These are phyloP conservation scores for Boletus vinaceobasis DNA, from an alignment of 768 basidiomycete genomes.

Conservation along the genomic window DNA sequence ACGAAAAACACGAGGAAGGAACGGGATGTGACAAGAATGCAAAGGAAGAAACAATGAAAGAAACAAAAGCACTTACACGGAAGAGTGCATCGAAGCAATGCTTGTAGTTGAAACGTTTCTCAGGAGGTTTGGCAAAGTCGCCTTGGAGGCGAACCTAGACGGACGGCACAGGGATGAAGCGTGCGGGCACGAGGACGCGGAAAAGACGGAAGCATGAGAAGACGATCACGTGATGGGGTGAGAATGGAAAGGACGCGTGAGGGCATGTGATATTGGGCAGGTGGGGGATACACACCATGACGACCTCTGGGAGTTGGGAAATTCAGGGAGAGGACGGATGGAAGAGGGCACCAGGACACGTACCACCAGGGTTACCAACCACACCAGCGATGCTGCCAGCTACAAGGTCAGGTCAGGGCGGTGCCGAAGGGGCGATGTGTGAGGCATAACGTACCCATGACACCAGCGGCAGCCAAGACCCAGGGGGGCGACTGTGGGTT, in stretches of 20 bases:
- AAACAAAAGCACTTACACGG: conserved; percentile 51
- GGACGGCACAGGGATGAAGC: neutral
- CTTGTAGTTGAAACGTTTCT: conserved; percentile 88
- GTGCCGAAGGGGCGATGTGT: neutral
- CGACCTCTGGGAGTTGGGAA: conserved; percentile 50
- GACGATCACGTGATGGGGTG: conserved; percentile 17
- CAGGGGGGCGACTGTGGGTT: conserved; percentile 66
- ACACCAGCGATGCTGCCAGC: conserved; percentile 85
- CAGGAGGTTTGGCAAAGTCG: conserved; percentile 84
- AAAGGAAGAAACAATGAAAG: neutral
- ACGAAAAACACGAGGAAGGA: neutral
- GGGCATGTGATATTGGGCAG: conserved; percentile 14
- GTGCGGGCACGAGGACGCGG: neutral
- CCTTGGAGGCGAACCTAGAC: conserved; percentile 75
- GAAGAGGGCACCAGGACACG: conserved; percentile 24
- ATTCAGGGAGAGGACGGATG: neutral
- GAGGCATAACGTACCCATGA: conserved; percentile 63
- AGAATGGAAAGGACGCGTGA: neutral
- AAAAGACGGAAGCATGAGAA: neutral
- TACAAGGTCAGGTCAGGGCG: conserved; percentile 23
- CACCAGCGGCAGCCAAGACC: conserved; percentile 77
- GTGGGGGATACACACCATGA: conserved; percentile 47
- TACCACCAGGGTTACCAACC: conserved; percentile 86
- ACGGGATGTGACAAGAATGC: neutral
- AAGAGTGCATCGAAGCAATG: conserved; percentile 85